phyloP scores from a whole-genome alignment of 306 rosid genomes.

The Trifolium dubium region DNA sequence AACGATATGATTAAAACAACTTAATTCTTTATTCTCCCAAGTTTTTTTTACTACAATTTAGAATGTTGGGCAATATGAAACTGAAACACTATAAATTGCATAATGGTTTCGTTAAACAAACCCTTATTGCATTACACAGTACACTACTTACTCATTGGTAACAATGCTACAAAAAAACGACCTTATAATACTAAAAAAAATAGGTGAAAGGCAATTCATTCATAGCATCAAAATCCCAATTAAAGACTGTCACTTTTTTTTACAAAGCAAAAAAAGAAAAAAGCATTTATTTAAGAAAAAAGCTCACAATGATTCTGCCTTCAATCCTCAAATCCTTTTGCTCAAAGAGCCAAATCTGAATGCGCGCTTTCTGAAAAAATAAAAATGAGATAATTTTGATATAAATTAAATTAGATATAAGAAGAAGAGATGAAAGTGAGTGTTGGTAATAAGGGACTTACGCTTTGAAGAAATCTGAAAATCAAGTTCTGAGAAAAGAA shows the following conservation, averaged over 20 bases:
- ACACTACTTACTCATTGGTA: no score
- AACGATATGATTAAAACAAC: background rate
- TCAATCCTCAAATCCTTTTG: slow-evolving; percentile 85
- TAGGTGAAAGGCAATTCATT: background rate
- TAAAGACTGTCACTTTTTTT: no score
- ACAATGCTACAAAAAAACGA: no score
- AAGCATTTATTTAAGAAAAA: background rate
- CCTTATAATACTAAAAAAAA: no score
- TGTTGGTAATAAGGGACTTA: slow-evolving; percentile 38
- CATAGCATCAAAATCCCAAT: background rate
- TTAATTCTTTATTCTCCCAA: no score
- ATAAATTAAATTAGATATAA: background rate
- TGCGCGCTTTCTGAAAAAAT: slow-evolving; percentile 72
- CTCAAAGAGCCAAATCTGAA: slow-evolving; percentile 90
- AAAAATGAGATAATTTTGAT: background rate
- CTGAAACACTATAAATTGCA: no score
- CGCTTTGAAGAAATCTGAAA: slow-evolving; percentile 90
- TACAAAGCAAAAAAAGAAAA: no score
- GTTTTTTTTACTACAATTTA: background rate
- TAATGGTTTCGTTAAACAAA: no score
- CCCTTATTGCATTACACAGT: no score
- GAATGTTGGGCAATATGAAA: background rate
- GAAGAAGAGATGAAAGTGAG: background rate
- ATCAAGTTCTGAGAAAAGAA: slow-evolving; percentile 70
- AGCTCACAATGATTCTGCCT: slow-evolving; percentile 81